Base-by-base conservation (phyloP, 2,329 filamentous ascomycete species). In the Didymella sp. region DNA sequence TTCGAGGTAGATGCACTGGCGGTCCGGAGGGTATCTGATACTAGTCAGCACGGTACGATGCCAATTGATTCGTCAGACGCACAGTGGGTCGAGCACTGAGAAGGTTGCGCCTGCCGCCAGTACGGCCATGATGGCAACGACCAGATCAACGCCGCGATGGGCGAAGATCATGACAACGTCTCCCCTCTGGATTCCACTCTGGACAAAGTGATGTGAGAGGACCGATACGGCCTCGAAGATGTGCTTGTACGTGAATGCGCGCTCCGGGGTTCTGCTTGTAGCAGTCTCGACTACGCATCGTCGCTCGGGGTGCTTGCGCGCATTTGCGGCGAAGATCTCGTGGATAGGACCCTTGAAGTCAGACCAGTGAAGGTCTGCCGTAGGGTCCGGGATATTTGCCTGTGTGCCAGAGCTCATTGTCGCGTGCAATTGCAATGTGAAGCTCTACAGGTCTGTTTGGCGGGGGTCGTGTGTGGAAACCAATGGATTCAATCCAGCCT, bases 101-200 rank as follows among this genome's bases (percentile, higher is more conserved):
- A 86, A 83, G 31, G 83, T 85, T 8, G 83, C 85, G 54, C 85
- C 85, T 33, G 85, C 83, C 58, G 82, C 83, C 46, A 84, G 71
- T 4, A 80, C 79, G 58, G 92, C 93, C 91, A 96, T 96, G 51
- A 92, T 87, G 31, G 89, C 87, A 7, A 90, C 86, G 0, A 90
- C 88, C 37, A 91, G 77, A 67, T 91, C 91, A 30, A 96, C 92
- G 54, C 87, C 87, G 56, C 93, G 87, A 77, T 96, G 85, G 53
- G 91, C 91, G 72, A 88, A 97, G 61, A 95, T 90, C 91, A 96
- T 96, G 68, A 96, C 92, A 2, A 96, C 92, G 72, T 98, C 92
- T 8, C 92, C 92, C 64, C 87, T 82, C 57, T 87, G 82, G 61
- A 92, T 82, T 56, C 93, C 92, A 68, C 87, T 83, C 47, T 88